Percentiles rank a stretch among this genome's conserved stretches.
Evolutionary conservation across 2,329 filamentous ascomycete genomes (phyloP).

Genomic region (Fusarium begoniae): DNA sequence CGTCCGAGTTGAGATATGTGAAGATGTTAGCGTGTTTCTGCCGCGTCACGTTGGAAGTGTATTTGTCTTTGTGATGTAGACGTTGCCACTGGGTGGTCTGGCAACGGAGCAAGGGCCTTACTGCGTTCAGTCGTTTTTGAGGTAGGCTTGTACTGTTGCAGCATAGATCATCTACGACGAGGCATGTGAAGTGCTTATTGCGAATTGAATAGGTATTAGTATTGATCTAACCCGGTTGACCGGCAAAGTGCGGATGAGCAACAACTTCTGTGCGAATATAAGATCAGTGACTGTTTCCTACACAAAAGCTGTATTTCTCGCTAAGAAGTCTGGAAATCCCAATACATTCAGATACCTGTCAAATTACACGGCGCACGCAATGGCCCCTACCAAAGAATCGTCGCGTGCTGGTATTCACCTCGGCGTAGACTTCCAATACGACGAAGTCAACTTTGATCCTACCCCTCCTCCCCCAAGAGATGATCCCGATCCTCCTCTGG

Average conservation of each 20-base stretch:
- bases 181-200: not conserved
- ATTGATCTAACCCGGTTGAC: too few species aligned
- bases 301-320: not conserved
- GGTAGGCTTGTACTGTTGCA: not conserved
- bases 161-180: not conserved
- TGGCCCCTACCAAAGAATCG: not conserved
- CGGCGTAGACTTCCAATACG: not conserved
- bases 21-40: not conserved
- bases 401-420: constrained; percentile 1
- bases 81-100: not conserved
- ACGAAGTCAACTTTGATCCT: constrained; percentile 5
- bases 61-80: not conserved
- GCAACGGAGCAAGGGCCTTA: not conserved
- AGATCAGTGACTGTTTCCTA: not conserved
- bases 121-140: not conserved
- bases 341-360: accelerated
- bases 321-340: too few species aligned
- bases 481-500: not conserved
- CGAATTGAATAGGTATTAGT: not conserved
- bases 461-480: not conserved
- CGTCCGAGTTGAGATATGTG: not conserved
- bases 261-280: not conserved
- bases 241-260: too few species aligned
- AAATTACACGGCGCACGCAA: not conserved
- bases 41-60: not conserved